A percentile compares a stretch with the other conserved stretches of the same genome.
These are phyloP conservation scores for Sporobolomyces phaffii DNA, from an alignment of 768 basidiomycete species.

Conservation along the genomic window DNA sequence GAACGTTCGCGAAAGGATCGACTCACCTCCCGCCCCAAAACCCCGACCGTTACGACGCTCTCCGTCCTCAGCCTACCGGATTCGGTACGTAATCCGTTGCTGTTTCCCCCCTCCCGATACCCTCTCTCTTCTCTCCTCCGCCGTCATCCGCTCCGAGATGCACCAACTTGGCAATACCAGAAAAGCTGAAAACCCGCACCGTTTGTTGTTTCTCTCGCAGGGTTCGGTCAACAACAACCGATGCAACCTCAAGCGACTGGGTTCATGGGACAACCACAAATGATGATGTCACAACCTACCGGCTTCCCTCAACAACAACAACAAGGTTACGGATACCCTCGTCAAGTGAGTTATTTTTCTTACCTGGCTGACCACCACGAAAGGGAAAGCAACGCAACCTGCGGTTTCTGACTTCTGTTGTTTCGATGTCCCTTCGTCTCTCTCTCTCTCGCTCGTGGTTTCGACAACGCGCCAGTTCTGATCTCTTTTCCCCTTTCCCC, in stretches of 20 bases:
- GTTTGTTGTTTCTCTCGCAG: neutral
- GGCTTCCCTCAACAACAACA: constrained; percentile 32
- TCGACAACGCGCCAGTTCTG: too few relatives aligned
- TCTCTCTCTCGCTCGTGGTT: neutral
- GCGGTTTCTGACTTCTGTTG: too few relatives aligned
- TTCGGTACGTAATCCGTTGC: constrained; percentile 34
- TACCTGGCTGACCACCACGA: too few relatives aligned
- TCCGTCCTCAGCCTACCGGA: constrained; percentile 44
- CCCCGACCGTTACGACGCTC: constrained; percentile 48
- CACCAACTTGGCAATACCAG: too few relatives aligned
- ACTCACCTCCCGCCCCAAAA: constrained; percentile 45
- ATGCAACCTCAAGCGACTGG: constrained; percentile 42
- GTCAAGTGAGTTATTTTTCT: neutral
- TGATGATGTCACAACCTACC: constrained; percentile 19
- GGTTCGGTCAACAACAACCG: constrained; percentile 35
- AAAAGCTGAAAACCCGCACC: too few relatives aligned
- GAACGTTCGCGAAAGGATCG: constrained; percentile 45
- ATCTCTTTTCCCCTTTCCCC: too few relatives aligned
- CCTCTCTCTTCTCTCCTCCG: too few relatives aligned
- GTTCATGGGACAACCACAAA: constrained; percentile 42
- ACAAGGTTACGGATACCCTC: constrained; percentile 6
- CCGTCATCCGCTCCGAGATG: too few relatives aligned
- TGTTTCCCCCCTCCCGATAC: too few relatives aligned
- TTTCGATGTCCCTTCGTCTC: neutral
- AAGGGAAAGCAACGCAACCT: too few relatives aligned